phyloP scores from a whole-genome alignment of 2,329 filamentous ascomycete species.

The Colletotrichum musae region DNA sequence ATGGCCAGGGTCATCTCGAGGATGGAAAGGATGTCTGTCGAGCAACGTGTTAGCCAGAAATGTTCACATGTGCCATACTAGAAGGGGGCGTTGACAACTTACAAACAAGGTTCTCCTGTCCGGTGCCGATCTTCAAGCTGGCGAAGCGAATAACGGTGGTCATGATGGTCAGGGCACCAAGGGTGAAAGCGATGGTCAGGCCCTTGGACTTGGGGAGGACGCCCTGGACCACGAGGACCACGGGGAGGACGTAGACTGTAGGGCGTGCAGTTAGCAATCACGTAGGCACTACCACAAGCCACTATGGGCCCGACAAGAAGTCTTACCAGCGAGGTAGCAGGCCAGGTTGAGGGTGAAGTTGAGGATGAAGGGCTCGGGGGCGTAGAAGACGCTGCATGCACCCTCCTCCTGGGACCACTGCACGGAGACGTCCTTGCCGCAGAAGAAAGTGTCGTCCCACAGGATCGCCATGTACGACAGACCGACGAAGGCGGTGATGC shows the following conservation, averaged over 20 bases:
- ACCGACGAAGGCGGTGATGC: slow-evolving; percentile 50
- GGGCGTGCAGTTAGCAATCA: background rate
- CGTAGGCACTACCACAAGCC: background rate
- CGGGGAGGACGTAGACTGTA: slow-evolving; percentile 50
- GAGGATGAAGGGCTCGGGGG: slow-evolving; percentile 51
- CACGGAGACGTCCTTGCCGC: slow-evolving; percentile 50
- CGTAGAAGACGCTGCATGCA: slow-evolving; percentile 54
- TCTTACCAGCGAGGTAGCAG: slow-evolving; percentile 50
- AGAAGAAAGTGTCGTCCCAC: slow-evolving; percentile 53
- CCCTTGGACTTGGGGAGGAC: slow-evolving; percentile 43
- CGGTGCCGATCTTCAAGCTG: slow-evolving; percentile 45
- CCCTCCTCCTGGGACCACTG: slow-evolving; percentile 54
- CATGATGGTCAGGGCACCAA: slow-evolving; percentile 46
- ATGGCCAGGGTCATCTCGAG: slow-evolving; percentile 45
- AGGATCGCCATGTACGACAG: slow-evolving; percentile 50
- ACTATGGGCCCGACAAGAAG: background rate
- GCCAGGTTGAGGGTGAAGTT: slow-evolving; percentile 53
- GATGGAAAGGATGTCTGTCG: slow-evolving; percentile 43
- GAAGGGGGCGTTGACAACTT: slow-evolving; percentile 19
- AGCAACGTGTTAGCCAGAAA: background rate
- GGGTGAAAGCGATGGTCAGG: slow-evolving; percentile 44
- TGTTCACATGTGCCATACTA: background rate
- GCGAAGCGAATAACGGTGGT: slow-evolving; percentile 46
- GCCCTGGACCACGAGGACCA: slow-evolving; percentile 48
- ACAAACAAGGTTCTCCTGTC: slow-evolving; percentile 47